Base-by-base conservation (phyloP, 2,329 filamentous ascomycete species). In the Ophiosphaerella narmari region DNA sequence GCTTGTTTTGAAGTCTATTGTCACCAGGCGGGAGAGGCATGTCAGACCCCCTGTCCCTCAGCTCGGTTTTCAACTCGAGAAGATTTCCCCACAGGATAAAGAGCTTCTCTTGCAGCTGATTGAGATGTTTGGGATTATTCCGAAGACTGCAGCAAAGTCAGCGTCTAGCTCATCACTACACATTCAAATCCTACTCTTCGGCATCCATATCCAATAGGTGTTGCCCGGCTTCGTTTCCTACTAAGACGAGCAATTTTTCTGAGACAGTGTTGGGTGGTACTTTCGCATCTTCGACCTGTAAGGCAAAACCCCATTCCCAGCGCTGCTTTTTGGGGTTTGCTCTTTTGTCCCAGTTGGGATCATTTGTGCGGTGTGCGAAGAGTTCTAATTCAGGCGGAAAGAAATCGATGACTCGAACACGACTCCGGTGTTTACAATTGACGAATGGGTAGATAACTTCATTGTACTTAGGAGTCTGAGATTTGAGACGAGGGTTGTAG, bases 51-150 rank as follows among this genome's bases (percentile, higher is more conserved):
- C 51, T 43, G 5, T 57, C 44, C 66, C 89, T 90, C 40, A 77
- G 71, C 67, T 96, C 90, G 66, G 92, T 86, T 35, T 72, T 72
- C 21, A 69, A 42, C 39, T 71, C 69, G 14, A 61, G 54, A 1
- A 97, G 77, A 53, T 96, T 84, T 1, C 93, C 93, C 92, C 93
- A 97, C 1, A 97, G 78, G 32, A 84, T 76, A 67, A 87, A 93
- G 47, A 97, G 77, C 60, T 82, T 86, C 59, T 95, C 84, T 43
- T 84, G 82, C 4, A 97, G 74, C 6, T 70, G 55, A 3, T 62
- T 67, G 1, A 94, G 74, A 1, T 74, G 64, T 0, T 70, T 43
- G 2, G 72, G 60, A 38, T 57, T 88, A n/a, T 72, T 67, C 16
- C 79, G 80, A 31, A 96, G 78, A 69, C 85, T 85, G 37, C 11